Evolutionary conservation across 2,329 filamentous ascomycete genomes (phyloP).

Genomic region (Verticillium albo-atrum): DNA sequence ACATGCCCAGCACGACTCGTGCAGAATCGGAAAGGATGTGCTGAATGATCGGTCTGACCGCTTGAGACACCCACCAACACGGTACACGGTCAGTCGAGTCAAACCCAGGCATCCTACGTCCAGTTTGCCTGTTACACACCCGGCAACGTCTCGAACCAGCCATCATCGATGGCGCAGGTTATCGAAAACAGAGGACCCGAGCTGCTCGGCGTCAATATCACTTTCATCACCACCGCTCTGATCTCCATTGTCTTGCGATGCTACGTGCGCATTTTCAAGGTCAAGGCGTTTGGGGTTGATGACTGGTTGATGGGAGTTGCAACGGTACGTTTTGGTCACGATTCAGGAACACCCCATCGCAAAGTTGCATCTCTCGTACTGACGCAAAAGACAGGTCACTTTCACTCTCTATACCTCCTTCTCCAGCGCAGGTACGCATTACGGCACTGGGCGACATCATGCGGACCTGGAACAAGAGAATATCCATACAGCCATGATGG

Average conservation of each 20-base stretch:
- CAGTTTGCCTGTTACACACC: no score
- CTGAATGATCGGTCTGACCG: not conserved
- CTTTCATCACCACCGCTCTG: conserved; percentile 19
- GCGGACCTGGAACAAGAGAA: conserved; percentile 21
- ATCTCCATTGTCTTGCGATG: conserved; percentile 24
- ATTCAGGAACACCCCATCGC: no score
- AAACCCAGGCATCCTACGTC: no score
- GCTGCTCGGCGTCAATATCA: conserved; percentile 26
- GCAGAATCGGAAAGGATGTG: not conserved
- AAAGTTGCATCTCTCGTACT: no score
- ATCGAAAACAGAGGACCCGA: conserved; percentile 25
- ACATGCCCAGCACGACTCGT: not conserved
- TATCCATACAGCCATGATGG: conserved; percentile 8
- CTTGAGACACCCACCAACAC: not conserved
- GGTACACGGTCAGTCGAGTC: not conserved
- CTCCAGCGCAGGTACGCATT: conserved; percentile 27
- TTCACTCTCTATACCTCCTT: conserved; percentile 28
- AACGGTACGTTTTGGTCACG: conserved; percentile 18
- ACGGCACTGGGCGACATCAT: conserved; percentile 35
- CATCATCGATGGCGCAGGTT: not conserved
- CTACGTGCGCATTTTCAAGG: conserved; percentile 27
- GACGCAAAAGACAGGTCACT: conserved; percentile 15
- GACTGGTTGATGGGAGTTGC: conserved; percentile 34
- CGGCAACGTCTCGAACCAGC: no score
- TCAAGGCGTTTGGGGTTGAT: conserved; percentile 33